phyloP scores from a whole-genome alignment of 2,329 filamentous ascomycete species.

The Volutella citrinella region DNA sequence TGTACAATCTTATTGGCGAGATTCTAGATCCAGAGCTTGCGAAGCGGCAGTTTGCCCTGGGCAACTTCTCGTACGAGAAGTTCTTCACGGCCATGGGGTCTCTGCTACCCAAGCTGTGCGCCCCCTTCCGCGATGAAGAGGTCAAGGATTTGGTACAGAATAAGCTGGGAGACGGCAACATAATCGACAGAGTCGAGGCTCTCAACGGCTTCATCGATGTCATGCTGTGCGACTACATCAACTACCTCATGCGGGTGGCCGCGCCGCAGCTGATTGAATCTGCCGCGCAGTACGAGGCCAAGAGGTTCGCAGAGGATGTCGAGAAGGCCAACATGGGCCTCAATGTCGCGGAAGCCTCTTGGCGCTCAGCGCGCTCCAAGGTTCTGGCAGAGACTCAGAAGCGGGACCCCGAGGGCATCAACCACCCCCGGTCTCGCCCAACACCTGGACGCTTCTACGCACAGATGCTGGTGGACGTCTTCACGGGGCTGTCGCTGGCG shows the following conservation, averaged over 20 bases:
- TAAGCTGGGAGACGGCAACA: constrained; percentile 56
- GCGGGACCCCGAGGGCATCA: constrained; percentile 66
- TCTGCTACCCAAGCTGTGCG: constrained; percentile 75
- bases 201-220: constrained; percentile 73
- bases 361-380: constrained; percentile 62
- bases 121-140: constrained; percentile 74
- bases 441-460: constrained; percentile 70
- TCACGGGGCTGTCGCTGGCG: constrained; percentile 62
- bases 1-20: constrained; percentile 73
- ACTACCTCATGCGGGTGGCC: constrained; percentile 71
- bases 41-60: constrained; percentile 63
- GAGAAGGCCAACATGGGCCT: constrained; percentile 54
- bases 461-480: constrained; percentile 71
- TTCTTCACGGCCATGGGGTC: constrained; percentile 76
- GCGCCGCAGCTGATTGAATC: constrained; percentile 70
- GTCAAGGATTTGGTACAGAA: constrained; percentile 67
- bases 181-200: constrained; percentile 74
- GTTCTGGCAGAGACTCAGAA: constrained; percentile 63
- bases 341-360: constrained; percentile 60
- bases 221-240: constrained; percentile 78
- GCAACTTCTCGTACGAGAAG: constrained; percentile 75
- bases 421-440: constrained; percentile 59
- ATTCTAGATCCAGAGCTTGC: constrained; percentile 72
- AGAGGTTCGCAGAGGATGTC: constrained; percentile 65
- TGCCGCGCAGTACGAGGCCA: constrained; percentile 70